phyloP scores from a whole-genome alignment of 441 rosid species.

The Syzygium malaccense region DNA sequence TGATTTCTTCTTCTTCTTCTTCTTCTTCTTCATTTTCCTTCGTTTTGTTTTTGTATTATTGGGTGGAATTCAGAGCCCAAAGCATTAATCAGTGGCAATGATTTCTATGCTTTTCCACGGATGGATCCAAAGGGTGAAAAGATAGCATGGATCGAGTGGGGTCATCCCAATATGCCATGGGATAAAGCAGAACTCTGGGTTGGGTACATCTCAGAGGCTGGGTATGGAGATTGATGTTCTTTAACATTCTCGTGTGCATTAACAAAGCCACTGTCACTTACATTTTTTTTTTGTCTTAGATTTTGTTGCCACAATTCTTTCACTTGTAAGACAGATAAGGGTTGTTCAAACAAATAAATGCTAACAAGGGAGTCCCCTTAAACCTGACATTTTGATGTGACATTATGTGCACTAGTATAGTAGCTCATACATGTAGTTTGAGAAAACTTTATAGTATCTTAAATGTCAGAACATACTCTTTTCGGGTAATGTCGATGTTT shows the following conservation, averaged over 20 bases:
- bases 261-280: background rate
- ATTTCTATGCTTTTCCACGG: constrained; percentile 94
- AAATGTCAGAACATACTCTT: background rate
- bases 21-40: background rate
- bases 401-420: background rate
- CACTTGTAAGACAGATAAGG: background rate
- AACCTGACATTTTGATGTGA: background rate
- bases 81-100: constrained; percentile 61
- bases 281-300: background rate
- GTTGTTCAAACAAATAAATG: background rate
- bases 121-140: constrained; percentile 65
- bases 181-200: constrained; percentile 91
- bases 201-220: constrained; percentile 72
- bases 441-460: background rate
- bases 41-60: background rate
- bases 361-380: background rate
- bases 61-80: constrained; percentile 53
- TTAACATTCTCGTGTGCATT: background rate
- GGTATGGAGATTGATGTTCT: constrained; percentile 25
- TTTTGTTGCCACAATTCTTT: background rate
- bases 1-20: background rate
- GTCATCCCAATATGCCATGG: constrained; percentile 96
- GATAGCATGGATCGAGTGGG: constrained; percentile 90
- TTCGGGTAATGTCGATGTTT: background rate
- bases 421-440: background rate